These are phyloP conservation scores for Knufia fluminis DNA, from an alignment of 2,329 filamentous ascomycete genomes.

Conservation along the genomic window DNA sequence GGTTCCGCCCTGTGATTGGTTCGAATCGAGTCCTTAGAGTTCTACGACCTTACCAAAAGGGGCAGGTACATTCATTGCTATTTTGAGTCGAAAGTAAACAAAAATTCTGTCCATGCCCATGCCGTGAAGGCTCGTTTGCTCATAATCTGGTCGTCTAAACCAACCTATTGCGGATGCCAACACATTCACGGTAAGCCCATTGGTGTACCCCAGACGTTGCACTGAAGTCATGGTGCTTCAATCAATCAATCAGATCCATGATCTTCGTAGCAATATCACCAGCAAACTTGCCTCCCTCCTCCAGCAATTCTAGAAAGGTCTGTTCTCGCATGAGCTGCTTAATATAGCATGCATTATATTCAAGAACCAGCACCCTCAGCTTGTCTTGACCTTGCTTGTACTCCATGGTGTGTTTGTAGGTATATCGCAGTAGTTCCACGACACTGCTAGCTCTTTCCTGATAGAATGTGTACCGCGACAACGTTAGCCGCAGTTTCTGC, in stretches of 20 bases:
- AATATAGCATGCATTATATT: conserved; percentile 23
- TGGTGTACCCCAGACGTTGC: too few relatives aligned
- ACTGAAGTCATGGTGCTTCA: too few relatives aligned
- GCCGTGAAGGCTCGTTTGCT: too few relatives aligned
- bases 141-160: too few relatives aligned
- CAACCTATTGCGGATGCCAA: too few relatives aligned
- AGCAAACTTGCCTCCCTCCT: conserved; percentile 7
- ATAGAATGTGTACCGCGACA: conserved; percentile 27
- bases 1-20: neutral
- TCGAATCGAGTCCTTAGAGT: neutral
- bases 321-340: conserved; percentile 7
- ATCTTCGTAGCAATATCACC: conserved; percentile 12
- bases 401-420: conserved; percentile 29
- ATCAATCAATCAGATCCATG: conserved; percentile 9
- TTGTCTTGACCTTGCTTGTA: conserved; percentile 8
- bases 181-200: too few relatives aligned
- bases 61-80: neutral
- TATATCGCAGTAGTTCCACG: conserved; percentile 29
- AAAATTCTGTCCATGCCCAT: too few relatives aligned
- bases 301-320: conserved; percentile 10
- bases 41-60: neutral
- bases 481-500: conserved; percentile 27
- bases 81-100: neutral
- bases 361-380: conserved; percentile 19
- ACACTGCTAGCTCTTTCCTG: conserved; percentile 24